These are phyloP conservation scores for Cystobasidiopsis lactophilus DNA, from an alignment of 768 basidiomycete species.

Conservation along the genomic window DNA sequence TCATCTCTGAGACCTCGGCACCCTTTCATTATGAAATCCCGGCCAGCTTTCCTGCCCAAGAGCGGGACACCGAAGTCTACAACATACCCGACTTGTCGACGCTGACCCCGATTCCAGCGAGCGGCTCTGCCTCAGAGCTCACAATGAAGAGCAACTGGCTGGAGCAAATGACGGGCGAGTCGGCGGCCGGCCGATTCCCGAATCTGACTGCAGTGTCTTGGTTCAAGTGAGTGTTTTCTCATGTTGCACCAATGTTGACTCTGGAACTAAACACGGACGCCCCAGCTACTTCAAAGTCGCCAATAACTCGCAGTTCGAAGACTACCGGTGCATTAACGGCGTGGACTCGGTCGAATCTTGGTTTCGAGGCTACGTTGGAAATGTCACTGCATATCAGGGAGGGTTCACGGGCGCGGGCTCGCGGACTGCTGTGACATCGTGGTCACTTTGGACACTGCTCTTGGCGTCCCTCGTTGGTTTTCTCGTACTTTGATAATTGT, in stretches of 20 bases:
- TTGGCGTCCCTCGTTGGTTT: neutral
- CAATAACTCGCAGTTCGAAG: neutral
- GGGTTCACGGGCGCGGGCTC: too few relatives aligned
- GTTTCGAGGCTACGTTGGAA: constrained; percentile 9
- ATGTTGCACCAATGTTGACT: neutral
- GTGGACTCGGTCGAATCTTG: constrained; percentile 1
- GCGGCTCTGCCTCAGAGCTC: constrained; percentile 2
- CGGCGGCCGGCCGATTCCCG: constrained; percentile 10
- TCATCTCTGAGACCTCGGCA: constrained; percentile 11
- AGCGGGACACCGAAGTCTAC: constrained; percentile 1
- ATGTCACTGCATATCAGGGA: constrained; percentile 10
- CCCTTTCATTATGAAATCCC: constrained; percentile 13
- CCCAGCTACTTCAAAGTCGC: neutral
- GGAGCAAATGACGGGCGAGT: constrained; percentile 7
- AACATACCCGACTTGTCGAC: neutral
- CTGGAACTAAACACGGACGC: neutral
- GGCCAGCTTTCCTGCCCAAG: neutral
- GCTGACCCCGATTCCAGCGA: constrained; percentile 3
- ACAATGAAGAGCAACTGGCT: constrained; percentile 12
- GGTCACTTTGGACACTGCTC: neutral
- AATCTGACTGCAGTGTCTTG: constrained; percentile 12
- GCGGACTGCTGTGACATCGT: neutral
- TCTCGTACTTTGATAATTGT: too few relatives aligned
- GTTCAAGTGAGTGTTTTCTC: constrained; percentile 13
- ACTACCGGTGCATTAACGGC: constrained; percentile 7